phyloP scores from a whole-genome alignment of 1,139 yeast genomes.

The Pichia sp. region DNA sequence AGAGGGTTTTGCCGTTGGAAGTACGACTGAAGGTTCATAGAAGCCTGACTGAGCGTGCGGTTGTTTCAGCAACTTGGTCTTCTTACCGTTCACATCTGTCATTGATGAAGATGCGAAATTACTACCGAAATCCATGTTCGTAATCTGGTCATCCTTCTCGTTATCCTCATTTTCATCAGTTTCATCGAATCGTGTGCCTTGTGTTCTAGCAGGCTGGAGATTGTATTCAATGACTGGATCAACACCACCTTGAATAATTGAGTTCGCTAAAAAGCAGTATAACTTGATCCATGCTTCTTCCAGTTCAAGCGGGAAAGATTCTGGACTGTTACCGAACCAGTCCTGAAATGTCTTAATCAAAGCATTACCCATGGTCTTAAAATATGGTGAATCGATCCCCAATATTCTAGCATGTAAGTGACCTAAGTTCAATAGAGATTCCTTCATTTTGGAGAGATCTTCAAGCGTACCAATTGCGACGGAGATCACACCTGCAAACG shows the following conservation, averaged over 20 bases:
- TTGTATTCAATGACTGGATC: conserved; percentile 28
- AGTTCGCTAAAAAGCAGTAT: conserved; percentile 55
- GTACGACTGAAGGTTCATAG: conserved; percentile 1
- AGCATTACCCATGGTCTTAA: conserved; percentile 76
- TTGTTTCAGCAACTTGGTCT: no score
- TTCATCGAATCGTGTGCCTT: neutral
- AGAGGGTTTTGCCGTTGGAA: conserved; percentile 1
- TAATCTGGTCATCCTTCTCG: no score
- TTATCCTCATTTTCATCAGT: neutral
- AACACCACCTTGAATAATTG: conserved; percentile 30
- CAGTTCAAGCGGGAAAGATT: conserved; percentile 38
- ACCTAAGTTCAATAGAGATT: conserved; percentile 56
- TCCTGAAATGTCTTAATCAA: conserved; percentile 67
- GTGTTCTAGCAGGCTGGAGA: conserved; percentile 8
- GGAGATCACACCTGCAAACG: conserved; percentile 62
- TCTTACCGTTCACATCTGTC: conserved; percentile 3
- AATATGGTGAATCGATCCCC: conserved; percentile 66
- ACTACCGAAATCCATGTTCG: conserved; percentile 1
- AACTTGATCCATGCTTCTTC: conserved; percentile 70
- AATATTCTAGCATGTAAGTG: conserved; percentile 70
- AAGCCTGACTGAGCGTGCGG: no score
- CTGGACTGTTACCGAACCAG: conserved; percentile 34
- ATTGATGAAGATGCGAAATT: conserved; percentile 3
- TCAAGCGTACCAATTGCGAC: conserved; percentile 30
- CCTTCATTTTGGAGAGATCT: conserved; percentile 41